These are phyloP conservation scores for Capsicum rhomboideum DNA, from an alignment of 257 asterid genomes.

Conservation along the genomic window DNA sequence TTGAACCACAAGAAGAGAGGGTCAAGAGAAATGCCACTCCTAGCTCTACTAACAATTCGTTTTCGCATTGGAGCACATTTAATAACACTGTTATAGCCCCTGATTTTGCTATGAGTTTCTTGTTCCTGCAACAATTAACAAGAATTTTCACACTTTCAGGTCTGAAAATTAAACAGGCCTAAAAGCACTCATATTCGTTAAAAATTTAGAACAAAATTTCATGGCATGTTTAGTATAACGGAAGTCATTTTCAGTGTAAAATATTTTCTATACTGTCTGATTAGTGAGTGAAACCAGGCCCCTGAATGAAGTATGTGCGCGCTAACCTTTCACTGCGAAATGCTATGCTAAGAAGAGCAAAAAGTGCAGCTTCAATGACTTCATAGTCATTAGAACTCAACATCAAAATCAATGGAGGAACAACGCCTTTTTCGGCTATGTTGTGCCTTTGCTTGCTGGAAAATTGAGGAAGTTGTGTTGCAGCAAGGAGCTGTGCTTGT, in stretches of 20 bases:
- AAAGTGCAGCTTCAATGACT: conserved; percentile 55
- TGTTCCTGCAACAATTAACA: conserved; percentile 45
- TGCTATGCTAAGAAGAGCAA: conserved; percentile 66
- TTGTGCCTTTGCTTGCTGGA: conserved; percentile 42
- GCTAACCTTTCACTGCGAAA: conserved; percentile 69
- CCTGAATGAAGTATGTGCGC: neutral
- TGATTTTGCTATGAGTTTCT: conserved; percentile 38
- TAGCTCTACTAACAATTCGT: conserved; percentile 32
- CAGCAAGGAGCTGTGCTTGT: conserved; percentile 45
- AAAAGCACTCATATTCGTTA: neutral
- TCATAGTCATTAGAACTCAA: conserved; percentile 45
- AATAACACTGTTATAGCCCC: conserved; percentile 52
- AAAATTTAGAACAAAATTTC: neutral
- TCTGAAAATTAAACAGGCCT: neutral
- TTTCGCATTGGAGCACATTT: conserved; percentile 42
- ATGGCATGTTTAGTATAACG: neutral
- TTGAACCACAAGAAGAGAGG: conserved; percentile 57
- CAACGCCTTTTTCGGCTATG: conserved; percentile 41
- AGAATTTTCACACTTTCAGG: neutral
- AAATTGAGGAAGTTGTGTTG: conserved; percentile 43
- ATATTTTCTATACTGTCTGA: neutral
- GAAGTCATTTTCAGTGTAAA: neutral
- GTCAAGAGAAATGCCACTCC: conserved; percentile 53
- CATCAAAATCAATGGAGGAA: conserved; percentile 52
- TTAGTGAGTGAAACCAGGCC: neutral